A percentile compares a stretch with the other conserved stretches of the same genome.
Conservation (phyloP, 768 basidiomycete species). For the Gloeophyllum trabeum region DNA sequence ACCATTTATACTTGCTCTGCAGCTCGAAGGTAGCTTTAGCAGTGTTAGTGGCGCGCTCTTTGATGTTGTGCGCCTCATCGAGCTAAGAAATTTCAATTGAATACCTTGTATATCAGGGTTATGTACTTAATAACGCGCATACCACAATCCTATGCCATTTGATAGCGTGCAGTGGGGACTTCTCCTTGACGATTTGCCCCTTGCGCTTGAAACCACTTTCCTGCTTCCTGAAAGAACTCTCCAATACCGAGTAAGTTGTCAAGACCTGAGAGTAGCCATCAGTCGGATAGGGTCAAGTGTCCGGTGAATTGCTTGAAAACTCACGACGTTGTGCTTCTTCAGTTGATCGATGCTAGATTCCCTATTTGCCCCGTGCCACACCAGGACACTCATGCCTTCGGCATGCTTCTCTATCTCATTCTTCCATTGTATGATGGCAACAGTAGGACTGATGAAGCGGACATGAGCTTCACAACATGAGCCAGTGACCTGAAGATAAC, state of each 20-base stretch:
- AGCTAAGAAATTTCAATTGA: constrained; percentile 34
- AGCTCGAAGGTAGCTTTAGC: constrained; percentile 96
- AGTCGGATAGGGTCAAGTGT: neutral
- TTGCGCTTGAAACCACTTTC: constrained; percentile 86
- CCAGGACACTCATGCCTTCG: constrained; percentile 68
- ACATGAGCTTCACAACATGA: too few relatives aligned
- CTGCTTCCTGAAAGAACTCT: constrained; percentile 90
- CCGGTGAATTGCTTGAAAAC: constrained; percentile 14
- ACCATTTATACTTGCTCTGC: constrained; percentile 77
- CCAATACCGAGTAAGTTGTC: constrained; percentile 81
- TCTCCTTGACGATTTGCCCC: constrained; percentile 75
- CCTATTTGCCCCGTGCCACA: constrained; percentile 86
- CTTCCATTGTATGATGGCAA: constrained; percentile 73
- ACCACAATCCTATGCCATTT: constrained; percentile 78
- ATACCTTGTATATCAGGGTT: neutral
- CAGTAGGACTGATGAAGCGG: constrained; percentile 39
- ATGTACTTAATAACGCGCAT: constrained; percentile 15
- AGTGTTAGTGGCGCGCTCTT: constrained; percentile 88
- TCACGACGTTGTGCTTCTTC: constrained; percentile 79
- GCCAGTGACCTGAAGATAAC: too few relatives aligned
- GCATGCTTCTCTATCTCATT: constrained; percentile 89
- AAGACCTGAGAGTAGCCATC: constrained; percentile 37
- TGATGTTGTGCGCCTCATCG: constrained; percentile 97
- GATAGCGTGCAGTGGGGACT: constrained; percentile 74
- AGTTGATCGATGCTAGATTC: constrained; percentile 57